phyloP scores from a whole-genome alignment of 768 basidiomycete species.

The Lyophyllum atratum region DNA sequence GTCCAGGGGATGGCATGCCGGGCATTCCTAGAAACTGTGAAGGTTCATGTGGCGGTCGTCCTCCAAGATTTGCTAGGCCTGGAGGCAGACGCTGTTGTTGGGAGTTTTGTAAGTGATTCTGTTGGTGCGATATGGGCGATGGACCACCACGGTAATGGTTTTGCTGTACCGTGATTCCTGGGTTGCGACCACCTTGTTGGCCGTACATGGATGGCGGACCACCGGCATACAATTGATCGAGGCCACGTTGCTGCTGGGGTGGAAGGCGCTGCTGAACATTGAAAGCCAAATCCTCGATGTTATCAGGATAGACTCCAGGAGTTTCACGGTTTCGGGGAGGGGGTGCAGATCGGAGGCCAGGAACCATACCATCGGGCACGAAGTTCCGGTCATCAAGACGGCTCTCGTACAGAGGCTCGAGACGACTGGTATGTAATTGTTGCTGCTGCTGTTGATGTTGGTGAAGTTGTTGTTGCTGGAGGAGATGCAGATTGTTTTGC shows the following conservation, averaged over 20 bases:
- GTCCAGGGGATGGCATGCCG: slow-evolving; percentile 41
- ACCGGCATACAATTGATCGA: slow-evolving; percentile 60
- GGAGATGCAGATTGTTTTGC: slow-evolving; percentile 37
- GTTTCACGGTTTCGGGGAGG: slow-evolving; percentile 64
- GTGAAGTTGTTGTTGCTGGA: slow-evolving; percentile 43
- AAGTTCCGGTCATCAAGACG: slow-evolving; percentile 77
- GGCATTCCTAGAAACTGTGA: slow-evolving; percentile 61
- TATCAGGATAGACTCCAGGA: slow-evolving; percentile 54
- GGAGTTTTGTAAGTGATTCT: slow-evolving; percentile 43
- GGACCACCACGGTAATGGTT: slow-evolving; percentile 70
- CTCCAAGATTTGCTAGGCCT: slow-evolving; percentile 80
- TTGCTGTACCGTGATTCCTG: slow-evolving; percentile 58
- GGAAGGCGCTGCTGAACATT: slow-evolving; percentile 60
- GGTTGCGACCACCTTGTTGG: slow-evolving; percentile 58
- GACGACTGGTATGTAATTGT: slow-evolving; percentile 46
- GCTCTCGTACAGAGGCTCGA: slow-evolving; percentile 74
- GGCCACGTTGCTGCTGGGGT: slow-evolving; percentile 48
- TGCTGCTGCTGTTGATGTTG: slow-evolving; percentile 46
- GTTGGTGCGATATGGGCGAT: slow-evolving; percentile 57
- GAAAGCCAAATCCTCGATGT: slow-evolving; percentile 60
- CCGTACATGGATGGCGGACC: slow-evolving; percentile 49
- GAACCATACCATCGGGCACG: slow-evolving; percentile 84
- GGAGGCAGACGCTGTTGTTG: slow-evolving; percentile 71
- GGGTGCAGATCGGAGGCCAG: slow-evolving; percentile 71
- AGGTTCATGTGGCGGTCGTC: slow-evolving; percentile 79